Evolutionary conservation across 2,329 filamentous ascomycete species (phyloP), one percentile per base, ranked within the genome.

Genomic region (Diaporthe nobilis): DNA sequence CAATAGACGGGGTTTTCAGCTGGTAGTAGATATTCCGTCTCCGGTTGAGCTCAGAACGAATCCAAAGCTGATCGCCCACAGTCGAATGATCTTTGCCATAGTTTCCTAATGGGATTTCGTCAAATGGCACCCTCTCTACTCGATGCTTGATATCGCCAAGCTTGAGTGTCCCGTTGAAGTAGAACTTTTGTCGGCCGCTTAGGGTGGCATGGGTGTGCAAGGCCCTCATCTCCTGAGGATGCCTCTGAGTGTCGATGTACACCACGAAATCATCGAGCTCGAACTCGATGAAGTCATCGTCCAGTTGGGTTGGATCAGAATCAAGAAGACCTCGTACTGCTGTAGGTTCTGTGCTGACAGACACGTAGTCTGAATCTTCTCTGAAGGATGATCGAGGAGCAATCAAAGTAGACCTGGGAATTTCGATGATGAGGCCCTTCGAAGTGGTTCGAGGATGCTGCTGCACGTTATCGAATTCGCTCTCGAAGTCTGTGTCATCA

Each of bases 41-140:
- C 0, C 80, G 82, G 72, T 90, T 89, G 0, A 84, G 71, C 0
- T 78, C 67, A 0, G 93, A 93, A 25, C 90, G 88, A 2, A 96
- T 87, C 89, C 92, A 96, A 1, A 95, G 87, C 22, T 89, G 84
- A 12, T 86, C 85, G 3, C 82, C 85, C 4, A 92, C 87, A 0
- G 88, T 87, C 31, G 87, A 81, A 9, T 86, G 79, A 0, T 85
- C 80, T 1, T 87, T 73, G 0, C 90, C 90, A 80, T 95, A 95
- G 39, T 92, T 91, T 2, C 91, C 93, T 15, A 97, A 88, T 0
- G 93, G 92, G 1, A 94, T 83, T 1, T 88, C 85, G 0, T 83
- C 80, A 63, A 96, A 93, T 0, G 86, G 84, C 0, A 94, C 85
- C 0, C 81, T 83, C 61, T 89, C 83, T 0, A 96, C 86, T 74